A percentile compares a stretch with the other conserved stretches of the same genome.
These are phyloP conservation scores for Orbilia ellipsospora DNA, from an alignment of 2,329 filamentous ascomycete species.

Conservation along the genomic window DNA sequence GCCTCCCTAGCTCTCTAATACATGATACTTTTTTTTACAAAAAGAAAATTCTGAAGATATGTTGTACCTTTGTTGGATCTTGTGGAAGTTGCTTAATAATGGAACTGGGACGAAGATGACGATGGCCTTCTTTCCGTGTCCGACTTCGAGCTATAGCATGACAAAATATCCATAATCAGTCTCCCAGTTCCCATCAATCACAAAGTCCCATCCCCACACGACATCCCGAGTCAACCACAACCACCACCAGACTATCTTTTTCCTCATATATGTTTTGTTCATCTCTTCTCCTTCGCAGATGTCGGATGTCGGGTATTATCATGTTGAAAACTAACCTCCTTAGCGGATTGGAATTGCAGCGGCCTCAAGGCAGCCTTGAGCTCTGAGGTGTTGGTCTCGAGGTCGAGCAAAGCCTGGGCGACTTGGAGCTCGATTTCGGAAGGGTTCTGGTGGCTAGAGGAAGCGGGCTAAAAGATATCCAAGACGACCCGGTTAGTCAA, in stretches of 20 bases:
- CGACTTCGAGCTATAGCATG: conserved; percentile 90
- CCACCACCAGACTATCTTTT: conserved; percentile 8
- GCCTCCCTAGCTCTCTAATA: not conserved
- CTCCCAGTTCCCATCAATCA: conserved; percentile 56
- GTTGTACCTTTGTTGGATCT: conserved; percentile 98
- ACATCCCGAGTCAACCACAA: not conserved
- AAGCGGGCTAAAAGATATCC: conserved; percentile 45
- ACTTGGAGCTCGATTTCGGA: conserved; percentile 98
- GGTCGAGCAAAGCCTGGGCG: conserved; percentile 95
- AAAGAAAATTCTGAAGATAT: conserved; percentile 10
- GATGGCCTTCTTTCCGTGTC: conserved; percentile 99
- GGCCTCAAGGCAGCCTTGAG: conserved; percentile 95
- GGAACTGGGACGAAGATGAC: conserved; percentile 99
- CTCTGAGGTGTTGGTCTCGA: conserved; percentile 99
- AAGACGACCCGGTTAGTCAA: conserved; percentile 39
- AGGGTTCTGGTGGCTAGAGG: conserved; percentile 88
- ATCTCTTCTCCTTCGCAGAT: conserved; percentile 11
- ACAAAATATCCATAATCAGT: conserved; percentile 49
- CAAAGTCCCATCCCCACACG: not conserved
- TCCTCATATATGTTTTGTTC: not conserved
- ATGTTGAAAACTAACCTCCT: conserved; percentile 81
- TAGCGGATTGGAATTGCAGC: conserved; percentile 98
- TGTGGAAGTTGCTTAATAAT: conserved; percentile 98
- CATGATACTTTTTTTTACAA: conserved; percentile 14
- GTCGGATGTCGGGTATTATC: conserved; percentile 18